A percentile compares a stretch with the other conserved stretches of the same genome.
These are phyloP conservation scores for Jaltomata sinuosa DNA, from an alignment of 257 asterid species.

Conservation along the genomic window DNA sequence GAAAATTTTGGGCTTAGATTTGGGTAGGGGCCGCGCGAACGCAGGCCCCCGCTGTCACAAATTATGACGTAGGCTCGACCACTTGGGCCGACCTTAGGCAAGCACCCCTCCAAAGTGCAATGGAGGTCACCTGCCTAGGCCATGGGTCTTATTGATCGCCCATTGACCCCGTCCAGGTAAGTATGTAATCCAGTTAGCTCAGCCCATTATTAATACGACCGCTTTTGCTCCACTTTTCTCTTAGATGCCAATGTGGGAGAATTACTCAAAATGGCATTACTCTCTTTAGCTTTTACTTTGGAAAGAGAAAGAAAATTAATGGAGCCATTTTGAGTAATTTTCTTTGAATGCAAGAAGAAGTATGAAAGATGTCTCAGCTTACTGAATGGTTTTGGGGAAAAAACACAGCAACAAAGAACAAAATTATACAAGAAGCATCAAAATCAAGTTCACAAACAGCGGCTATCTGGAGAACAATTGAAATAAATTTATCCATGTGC, in stretches of 20 bases:
- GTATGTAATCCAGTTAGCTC: neutral
- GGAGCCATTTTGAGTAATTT: too few relatives aligned
- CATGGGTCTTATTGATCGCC: conserved; percentile 7
- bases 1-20: neutral
- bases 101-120: conserved; percentile 26
- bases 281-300: neutral
- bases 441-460: too few relatives aligned
- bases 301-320: too few relatives aligned
- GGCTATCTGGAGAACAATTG: too few relatives aligned
- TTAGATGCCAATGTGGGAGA: neutral
- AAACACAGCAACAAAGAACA: too few relatives aligned
- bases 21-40: neutral
- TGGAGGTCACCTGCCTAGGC: conserved; percentile 14
- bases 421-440: too few relatives aligned
- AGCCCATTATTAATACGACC: neutral
- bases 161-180: conserved; percentile 25
- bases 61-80: conserved; percentile 26
- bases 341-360: neutral
- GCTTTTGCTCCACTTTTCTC: neutral
- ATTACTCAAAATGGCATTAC: neutral
- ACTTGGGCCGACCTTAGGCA: conserved; percentile 33
- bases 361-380: neutral
- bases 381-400: neutral
- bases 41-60: neutral
- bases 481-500: too few relatives aligned